Evolutionary conservation across 352 stramenopile genomes (phyloP), one percentile per base, ranked within the genome.

Genomic region (Pythium scleroteichum): DNA sequence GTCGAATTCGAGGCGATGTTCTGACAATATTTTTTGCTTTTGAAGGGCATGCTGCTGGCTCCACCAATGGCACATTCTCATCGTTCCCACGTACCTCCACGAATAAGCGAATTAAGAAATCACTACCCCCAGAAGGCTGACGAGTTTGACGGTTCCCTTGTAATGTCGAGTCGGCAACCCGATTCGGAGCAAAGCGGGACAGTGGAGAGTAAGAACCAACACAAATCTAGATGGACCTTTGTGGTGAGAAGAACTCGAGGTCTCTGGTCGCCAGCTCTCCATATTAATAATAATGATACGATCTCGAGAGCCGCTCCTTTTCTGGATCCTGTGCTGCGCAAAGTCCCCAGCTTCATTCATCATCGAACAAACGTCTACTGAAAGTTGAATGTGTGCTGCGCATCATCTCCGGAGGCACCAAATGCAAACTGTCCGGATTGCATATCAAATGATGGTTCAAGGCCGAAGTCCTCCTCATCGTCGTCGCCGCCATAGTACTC

Each of bases 401-500:
- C n/a, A 53, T 39, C 33, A 4, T 70, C 53, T 17, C 44, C 48
- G 13, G 53, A 59, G n/a, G 80, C 45, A 8, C 82, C 80, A 69
- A 95, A 95, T 12, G 75, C 57, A 62, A 90, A 93, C 59, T 93
- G 79, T 13, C 75, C 68, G 8, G 72, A 63, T 8, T 53, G 62
- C 42, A 70, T 69, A 53, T 88, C 82, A 51, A 82, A 80, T 14
- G 75, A 69, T 13, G 85, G 81, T 26, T 71, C 64, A 23, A 80
- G 53, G n/a, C 76, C 54, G 24, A 78, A 80, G 68, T 98, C 88
- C 61, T 97, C 96, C 59, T 98, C 97, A 24, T 99, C 97, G 48
- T 99, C 96, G 55, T 99, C 97, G 17, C 96, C 95, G 35, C 96
- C 95, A 75, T 99, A 99, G 81, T 98, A 99, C 24, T 95, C 96